These are phyloP conservation scores for Quillaja saponaria DNA, from an alignment of 306 rosid genomes.

Conservation along the genomic window DNA sequence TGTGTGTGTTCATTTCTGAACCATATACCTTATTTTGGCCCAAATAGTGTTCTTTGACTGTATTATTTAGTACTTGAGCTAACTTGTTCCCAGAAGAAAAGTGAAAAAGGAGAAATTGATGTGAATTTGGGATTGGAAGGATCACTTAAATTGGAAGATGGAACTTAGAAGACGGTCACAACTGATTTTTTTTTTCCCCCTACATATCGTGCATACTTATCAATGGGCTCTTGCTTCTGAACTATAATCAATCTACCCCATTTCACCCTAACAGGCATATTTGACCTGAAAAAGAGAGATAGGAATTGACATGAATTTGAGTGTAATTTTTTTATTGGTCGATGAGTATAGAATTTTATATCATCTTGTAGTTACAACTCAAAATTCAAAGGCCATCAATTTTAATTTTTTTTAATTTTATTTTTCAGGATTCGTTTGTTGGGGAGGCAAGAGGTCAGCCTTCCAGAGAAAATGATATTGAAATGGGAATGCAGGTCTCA, in stretches of 20 bases:
- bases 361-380: constrained; percentile 21
- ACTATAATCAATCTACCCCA: constrained; percentile 15
- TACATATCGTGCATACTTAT: too few relatives aligned
- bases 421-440: constrained; percentile 80
- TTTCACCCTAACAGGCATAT: constrained; percentile 18
- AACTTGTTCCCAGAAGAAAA: too few relatives aligned
- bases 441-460: constrained; percentile 59
- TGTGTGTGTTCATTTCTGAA: too few relatives aligned
- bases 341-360: constrained; percentile 10
- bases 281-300: background rate
- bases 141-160: too few relatives aligned
- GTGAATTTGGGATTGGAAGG: too few relatives aligned
- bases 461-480: constrained; percentile 73
- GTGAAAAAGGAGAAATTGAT: too few relatives aligned
- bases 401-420: constrained; percentile 22
- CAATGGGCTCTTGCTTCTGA: too few relatives aligned
- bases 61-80: too few relatives aligned
- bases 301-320: background rate
- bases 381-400: constrained; percentile 14
- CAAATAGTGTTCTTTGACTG: background rate
- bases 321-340: background rate
- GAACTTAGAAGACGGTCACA: too few relatives aligned
- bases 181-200: too few relatives aligned
- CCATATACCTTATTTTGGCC: too few relatives aligned
- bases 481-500: constrained; percentile 70